Evolutionary conservation across 2,329 filamentous ascomycete genomes (phyloP), one percentile per base, ranked within the genome.

Genomic region (Verticillium tricorpus): DNA sequence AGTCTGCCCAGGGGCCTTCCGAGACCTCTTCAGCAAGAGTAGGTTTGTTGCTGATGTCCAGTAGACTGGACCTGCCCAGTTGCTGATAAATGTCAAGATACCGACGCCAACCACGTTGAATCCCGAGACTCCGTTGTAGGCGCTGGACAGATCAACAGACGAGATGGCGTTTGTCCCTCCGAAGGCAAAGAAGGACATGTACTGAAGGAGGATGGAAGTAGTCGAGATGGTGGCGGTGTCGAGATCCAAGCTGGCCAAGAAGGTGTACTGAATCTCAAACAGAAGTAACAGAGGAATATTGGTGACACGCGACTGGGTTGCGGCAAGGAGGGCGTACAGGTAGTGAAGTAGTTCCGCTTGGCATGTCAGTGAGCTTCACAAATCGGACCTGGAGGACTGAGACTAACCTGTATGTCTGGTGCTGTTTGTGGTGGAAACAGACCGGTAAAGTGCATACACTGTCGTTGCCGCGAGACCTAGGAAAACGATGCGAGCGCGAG

Each of bases 131-230:
- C 95, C 95, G 70, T 99, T 99, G 77, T 99, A 99, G 0, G 93
- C 93, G 71, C 89, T 96, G 6, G 92, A 96, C 22, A 99, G 84
- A 71, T 98, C 93, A 69, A 99, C 87, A n/a, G 91, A 94, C 14
- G 93, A 96, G 67, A 99, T 97, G 50, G 95, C 90, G 73, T 99
- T 99, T 56, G 91, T 92, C 72, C 93, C 93, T 28, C 93, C 95
- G 65, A 92, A 87, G 34, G 92, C 89, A 73, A 98, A 99, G 82
- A 97, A 99, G 59, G 89, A 88, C 39, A 86, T 81, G 76, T 93
- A 89, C 67, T 96, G 89, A 50, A 96, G 80, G 37, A 98, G 84
- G 37, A 97, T 79, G 9, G 85, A 86, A 0, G 90, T 89, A 11
- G 88, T 85, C 5, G 88, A 88, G 56, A 91, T 80, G 69, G 92